Percentiles rank a stretch among this genome's conserved stretches.
Conservation (phyloP, 2,329 filamentous ascomycete genomes). For the Sarocladium brachiariae region DNA sequence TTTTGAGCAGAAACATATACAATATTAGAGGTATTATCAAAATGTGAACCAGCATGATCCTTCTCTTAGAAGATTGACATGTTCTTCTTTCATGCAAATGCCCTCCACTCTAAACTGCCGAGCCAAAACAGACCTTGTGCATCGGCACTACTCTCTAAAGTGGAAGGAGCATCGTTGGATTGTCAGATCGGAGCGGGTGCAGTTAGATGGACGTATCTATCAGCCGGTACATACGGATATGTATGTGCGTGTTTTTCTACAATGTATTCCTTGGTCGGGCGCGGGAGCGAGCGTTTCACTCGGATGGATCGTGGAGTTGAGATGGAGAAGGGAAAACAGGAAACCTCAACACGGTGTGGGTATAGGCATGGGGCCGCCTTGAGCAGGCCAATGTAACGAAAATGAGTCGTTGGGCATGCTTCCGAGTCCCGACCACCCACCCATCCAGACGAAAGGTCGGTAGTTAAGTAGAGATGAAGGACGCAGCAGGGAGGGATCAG, state of each 20-base stretch:
- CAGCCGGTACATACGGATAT: too few relatives aligned
- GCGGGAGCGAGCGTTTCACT: constrained; percentile 4
- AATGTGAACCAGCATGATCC: too few relatives aligned
- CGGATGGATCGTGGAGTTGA: not conserved
- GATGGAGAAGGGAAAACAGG: not conserved
- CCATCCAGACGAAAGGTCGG: too few relatives aligned
- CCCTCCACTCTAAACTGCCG: too few relatives aligned
- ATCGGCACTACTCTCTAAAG: not conserved
- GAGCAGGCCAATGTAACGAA: not conserved
- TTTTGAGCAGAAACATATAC: too few relatives aligned
- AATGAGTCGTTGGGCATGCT: constrained; percentile 2
- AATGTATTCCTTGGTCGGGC: not conserved
- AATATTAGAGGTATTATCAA: too few relatives aligned
- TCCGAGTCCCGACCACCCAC: constrained; percentile 1
- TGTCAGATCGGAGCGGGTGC: not conserved
- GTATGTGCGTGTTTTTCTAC: not conserved
- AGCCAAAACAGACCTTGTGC: not conserved
- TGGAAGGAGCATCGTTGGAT: not conserved
- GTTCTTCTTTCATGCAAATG: too few relatives aligned
- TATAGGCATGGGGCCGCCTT: not conserved
- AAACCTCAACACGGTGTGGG: not conserved
- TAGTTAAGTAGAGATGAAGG: too few relatives aligned
- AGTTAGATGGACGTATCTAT: too few relatives aligned
- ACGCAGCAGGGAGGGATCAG: too few relatives aligned
- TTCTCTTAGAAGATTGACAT: too few relatives aligned